Conservation (phyloP, 176 grass and related monocot species). For the Carex littledalei region DNA sequence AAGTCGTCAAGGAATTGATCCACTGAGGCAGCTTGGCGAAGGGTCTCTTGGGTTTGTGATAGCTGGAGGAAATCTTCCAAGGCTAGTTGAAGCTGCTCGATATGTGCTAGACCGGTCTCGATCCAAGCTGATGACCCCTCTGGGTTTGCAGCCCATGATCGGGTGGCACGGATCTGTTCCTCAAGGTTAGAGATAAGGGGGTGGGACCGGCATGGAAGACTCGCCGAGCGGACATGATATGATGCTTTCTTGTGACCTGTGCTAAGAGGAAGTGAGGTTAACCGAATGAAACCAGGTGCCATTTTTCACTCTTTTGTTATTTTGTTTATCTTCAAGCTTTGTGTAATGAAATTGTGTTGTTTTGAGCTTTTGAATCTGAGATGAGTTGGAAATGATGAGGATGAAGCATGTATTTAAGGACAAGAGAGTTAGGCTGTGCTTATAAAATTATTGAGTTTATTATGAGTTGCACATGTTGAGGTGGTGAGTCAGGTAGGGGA, state of each 20-base stretch:
- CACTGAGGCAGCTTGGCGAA: background rate
- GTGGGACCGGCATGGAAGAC: slow-evolving; percentile 45
- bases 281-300: slow-evolving; percentile 23
- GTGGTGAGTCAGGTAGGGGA: background rate
- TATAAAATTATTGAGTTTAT: slow-evolving; percentile 6
- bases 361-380: background rate
- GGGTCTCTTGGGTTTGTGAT: background rate
- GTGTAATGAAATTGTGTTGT: background rate
- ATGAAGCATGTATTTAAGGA: background rate
- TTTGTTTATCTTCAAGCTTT: background rate
- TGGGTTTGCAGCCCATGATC: slow-evolving; percentile 13
- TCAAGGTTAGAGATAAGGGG: slow-evolving; percentile 44
- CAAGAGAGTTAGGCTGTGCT: background rate
- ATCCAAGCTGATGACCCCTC: background rate
- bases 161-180: slow-evolving; percentile 14
- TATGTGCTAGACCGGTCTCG: background rate
- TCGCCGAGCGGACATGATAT: slow-evolving; percentile 43
- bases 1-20: background rate
- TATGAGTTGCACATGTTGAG: background rate
- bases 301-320: background rate
- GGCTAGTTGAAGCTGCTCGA: background rate
- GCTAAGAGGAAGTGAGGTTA: slow-evolving; percentile 37
- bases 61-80: slow-evolving; percentile 2
- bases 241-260: background rate
- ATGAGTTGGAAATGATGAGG: background rate